Conservation (phyloP, 768 basidiomycete species). For the Nidularia sp. region DNA sequence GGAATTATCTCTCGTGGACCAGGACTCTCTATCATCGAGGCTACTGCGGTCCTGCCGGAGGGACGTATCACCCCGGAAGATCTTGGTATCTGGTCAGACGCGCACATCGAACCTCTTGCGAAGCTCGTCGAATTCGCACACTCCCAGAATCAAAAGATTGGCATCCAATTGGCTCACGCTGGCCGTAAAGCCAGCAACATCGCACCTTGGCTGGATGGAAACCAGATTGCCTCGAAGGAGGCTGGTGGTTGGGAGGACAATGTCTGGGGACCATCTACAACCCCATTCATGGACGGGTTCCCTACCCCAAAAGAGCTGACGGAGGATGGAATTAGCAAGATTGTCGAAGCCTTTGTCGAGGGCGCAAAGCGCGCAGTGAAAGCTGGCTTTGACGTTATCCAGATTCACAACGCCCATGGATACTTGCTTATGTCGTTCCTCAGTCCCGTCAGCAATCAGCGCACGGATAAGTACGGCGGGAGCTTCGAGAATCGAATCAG, state of each 20-base stretch:
- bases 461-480: conserved; percentile 40
- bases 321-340: conserved; percentile 47
- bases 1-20: conserved; percentile 47
- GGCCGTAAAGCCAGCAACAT: conserved; percentile 53
- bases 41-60: conserved; percentile 50
- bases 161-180: conserved; percentile 58
- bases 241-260: conserved; percentile 27
- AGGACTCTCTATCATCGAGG: conserved; percentile 59
- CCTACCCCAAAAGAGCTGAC: conserved; percentile 55
- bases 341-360: conserved; percentile 55
- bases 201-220: conserved; percentile 42
- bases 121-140: conserved; percentile 40
- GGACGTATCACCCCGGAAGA: conserved; percentile 63
- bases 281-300: conserved; percentile 37
- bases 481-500: conserved; percentile 66
- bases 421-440: conserved; percentile 57
- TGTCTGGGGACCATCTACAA: conserved; percentile 54
- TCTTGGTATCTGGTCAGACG: conserved; percentile 56
- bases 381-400: conserved; percentile 59
- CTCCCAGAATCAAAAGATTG: conserved; percentile 49
- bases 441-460: conserved; percentile 53
- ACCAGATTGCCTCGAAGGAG: conserved; percentile 1
- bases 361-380: conserved; percentile 48
- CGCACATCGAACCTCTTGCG: conserved; percentile 22
- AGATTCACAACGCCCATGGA: conserved; percentile 65